phyloP scores from a whole-genome alignment of 1,284 basidiomycete genomes.

The Microbotryum lychnidis-dioicae region DNA sequence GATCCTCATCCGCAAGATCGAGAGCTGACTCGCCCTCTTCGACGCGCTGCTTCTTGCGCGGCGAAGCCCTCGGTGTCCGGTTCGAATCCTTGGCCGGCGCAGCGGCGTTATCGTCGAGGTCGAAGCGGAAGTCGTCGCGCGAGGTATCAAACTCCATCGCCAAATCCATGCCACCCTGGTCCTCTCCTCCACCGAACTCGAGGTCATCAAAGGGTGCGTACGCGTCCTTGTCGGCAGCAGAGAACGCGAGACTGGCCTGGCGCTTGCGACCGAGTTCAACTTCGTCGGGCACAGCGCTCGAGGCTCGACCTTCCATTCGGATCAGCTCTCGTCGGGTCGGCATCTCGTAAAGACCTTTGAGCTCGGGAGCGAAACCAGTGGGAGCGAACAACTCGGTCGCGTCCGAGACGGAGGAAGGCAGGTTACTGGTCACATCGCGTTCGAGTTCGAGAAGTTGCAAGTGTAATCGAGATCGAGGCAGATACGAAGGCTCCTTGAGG shows the following conservation, averaged over 20 bases:
- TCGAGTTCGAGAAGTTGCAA: conserved; percentile 29
- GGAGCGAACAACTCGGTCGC: conserved; percentile 18
- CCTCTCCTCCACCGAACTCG: conserved; percentile 1
- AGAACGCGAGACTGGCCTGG: neutral
- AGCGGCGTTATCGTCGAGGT: conserved; percentile 2
- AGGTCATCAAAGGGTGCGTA: conserved; percentile 26
- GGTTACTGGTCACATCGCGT: conserved; percentile 1
- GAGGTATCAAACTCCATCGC: neutral
- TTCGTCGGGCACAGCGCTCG: neutral
- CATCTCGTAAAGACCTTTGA: conserved; percentile 22
- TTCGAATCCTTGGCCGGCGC: neutral
- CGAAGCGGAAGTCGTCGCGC: conserved; percentile 5
- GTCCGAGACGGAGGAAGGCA: conserved; percentile 5
- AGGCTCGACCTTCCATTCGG: conserved; percentile 13
- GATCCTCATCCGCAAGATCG: neutral
- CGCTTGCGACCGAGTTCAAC: conserved; percentile 18
- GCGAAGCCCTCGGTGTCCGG: neutral
- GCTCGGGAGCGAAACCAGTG: conserved; percentile 14
- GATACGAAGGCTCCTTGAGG: conserved; percentile 30
- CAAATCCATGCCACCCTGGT: neutral
- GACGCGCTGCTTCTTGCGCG: neutral
- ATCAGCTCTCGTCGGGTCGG: conserved; percentile 26
- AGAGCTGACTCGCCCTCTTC: neutral
- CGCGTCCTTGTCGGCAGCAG: conserved; percentile 10
- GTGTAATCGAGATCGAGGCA: conserved; percentile 31